Evolutionary conservation across 1,284 basidiomycete species (phyloP), one percentile per base, ranked within the genome.

Genomic region (Chalciporus piperatoides): DNA sequence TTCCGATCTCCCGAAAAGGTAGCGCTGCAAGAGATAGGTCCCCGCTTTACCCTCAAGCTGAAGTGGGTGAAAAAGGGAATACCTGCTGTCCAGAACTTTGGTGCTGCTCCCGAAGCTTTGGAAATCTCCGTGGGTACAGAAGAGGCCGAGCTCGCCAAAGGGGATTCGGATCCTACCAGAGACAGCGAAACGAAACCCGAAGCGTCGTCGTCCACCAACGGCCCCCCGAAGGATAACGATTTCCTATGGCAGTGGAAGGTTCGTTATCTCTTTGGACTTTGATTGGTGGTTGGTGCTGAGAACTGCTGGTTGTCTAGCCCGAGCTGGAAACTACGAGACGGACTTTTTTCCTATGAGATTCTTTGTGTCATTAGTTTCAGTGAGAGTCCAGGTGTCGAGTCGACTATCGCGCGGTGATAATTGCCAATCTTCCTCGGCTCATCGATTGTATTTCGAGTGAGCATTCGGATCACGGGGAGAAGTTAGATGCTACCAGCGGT

Each of bases 1-100:
- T 98, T 97, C 69, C 82, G 92, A 41, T 91, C 90, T 0, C 76
- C 86, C 5, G 92, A 94, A 57, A 95, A 92, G 64, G 94, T 97
- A 9, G 85, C 89, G 14, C 72, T 99, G 44, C 97, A 99, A 69
- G 97, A 99, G 69, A 99, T 99, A 54, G 97, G 97, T 0, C 97
- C 97, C 4, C 82, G 96, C 24, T 98, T 99, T 66, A 99, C 97
- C 0, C 76, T 99, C 15, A 99, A 99, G 72, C 72, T 99, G 50
- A 76, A 88, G 28, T 96, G 87, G 75, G 69, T 99, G 54, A 86
- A 90, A 64, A 92, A 91, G 60, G 92, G 93, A 10, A 73, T 96
- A 27, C 95, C 95, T 0, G 82, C 86, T 5, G 89, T 93, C 19
- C 73, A 80, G 60, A 77, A 74, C 61, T 75, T 83, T 54, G 85